phyloP scores from a whole-genome alignment of 345 rosid genomes.

The Anacardium occidentale region DNA sequence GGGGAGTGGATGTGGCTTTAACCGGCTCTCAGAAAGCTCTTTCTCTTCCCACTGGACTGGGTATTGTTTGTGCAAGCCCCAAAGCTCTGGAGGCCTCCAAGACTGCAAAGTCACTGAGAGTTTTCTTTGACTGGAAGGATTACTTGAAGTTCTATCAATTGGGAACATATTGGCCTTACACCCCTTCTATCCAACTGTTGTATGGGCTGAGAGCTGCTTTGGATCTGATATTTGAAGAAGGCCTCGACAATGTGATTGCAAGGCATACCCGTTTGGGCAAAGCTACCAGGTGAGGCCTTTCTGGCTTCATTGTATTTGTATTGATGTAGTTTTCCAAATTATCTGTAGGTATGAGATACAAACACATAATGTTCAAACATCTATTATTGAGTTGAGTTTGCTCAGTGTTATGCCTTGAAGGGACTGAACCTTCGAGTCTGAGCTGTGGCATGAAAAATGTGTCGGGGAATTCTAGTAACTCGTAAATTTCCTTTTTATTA shows the following conservation, averaged over 20 bases:
- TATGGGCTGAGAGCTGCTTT: constrained; percentile 93
- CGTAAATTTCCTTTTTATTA: neutral
- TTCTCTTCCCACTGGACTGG: constrained; percentile 95
- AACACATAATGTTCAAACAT: too few relatives aligned
- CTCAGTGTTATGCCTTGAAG: too few relatives aligned
- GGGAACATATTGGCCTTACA: constrained; percentile 95
- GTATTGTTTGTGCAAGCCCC: constrained; percentile 92
- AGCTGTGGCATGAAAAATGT: too few relatives aligned
- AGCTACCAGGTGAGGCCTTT: constrained; percentile 68
- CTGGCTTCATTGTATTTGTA: neutral
- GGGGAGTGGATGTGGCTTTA: constrained; percentile 96
- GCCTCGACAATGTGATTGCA: constrained; percentile 82
- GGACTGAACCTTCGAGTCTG: too few relatives aligned
- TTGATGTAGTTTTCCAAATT: neutral
- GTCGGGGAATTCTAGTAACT: neutral
- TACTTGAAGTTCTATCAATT: constrained; percentile 84
- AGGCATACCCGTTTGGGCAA: constrained; percentile 86
- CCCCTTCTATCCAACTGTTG: constrained; percentile 90
- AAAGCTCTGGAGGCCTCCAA: constrained; percentile 92
- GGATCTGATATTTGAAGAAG: constrained; percentile 93
- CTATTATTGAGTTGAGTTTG: too few relatives aligned
- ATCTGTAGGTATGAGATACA: neutral
- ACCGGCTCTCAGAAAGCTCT: constrained; percentile 99
- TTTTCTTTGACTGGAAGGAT: constrained; percentile 97
- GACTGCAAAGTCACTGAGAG: constrained; percentile 77